phyloP scores from a whole-genome alignment of 805 yeast species.

The Saccharomycopsis sp. region DNA sequence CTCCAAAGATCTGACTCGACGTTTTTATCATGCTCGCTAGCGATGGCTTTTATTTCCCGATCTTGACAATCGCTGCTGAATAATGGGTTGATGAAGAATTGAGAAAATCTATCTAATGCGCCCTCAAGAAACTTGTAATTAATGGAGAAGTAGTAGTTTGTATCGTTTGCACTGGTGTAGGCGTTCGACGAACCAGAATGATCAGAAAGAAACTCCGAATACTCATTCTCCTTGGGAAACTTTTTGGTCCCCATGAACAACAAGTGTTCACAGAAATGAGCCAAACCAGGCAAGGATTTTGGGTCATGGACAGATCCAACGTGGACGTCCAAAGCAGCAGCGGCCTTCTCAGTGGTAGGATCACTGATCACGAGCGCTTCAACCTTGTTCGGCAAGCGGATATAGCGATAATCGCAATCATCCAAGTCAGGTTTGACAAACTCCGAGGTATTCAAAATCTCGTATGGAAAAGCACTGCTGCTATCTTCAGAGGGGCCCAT shows the following conservation, averaged over 20 bases:
- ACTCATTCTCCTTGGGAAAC: conserved; percentile 73
- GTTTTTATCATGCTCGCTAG: conserved; percentile 91
- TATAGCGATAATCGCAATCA: conserved; percentile 63
- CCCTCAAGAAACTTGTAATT: conserved; percentile 69
- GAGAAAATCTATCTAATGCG: conserved; percentile 87
- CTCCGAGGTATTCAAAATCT: too few species aligned
- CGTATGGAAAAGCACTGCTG: too few species aligned
- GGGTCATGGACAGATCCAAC: conserved; percentile 72
- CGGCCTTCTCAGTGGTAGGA: conserved; percentile 61
- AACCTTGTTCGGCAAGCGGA: conserved; percentile 50
- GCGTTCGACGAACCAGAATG: conserved; percentile 92
- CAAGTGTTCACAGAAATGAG: conserved; percentile 70
- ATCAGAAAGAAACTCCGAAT: conserved; percentile 62
- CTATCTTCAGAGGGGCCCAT: too few species aligned
- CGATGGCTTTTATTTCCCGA: conserved; percentile 89
- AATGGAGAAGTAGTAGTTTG: conserved; percentile 86
- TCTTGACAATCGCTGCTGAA: conserved; percentile 60
- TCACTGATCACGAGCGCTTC: conserved; percentile 59
- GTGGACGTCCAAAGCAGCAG: conserved; percentile 71
- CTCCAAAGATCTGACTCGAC: conserved; percentile 88
- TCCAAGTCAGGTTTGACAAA: conserved; percentile 44
- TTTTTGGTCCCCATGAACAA: conserved; percentile 74
- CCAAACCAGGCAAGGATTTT: conserved; percentile 56
- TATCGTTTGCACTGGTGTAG: conserved; percentile 78
- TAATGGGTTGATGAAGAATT: conserved; percentile 81